Evolutionary conservation across 176 grass and related monocot species (phyloP), one percentile per base, ranked within the genome.

Genomic region (Oryza officinalis): DNA sequence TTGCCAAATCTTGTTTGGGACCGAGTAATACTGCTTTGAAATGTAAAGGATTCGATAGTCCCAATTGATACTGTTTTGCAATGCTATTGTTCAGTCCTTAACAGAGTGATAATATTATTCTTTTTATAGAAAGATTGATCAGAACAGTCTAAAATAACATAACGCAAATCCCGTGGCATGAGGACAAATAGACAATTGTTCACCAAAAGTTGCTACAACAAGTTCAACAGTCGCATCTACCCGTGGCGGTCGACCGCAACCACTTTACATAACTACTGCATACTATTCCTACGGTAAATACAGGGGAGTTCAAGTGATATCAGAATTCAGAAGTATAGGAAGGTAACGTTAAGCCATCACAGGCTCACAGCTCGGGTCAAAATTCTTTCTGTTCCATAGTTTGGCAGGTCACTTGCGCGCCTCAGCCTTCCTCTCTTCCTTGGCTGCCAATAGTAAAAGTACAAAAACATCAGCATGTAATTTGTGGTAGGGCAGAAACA

Each of bases 401-500:
- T 72, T 72, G 40, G n/a, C 20, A 57, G 72, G 15, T 89, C 72
- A 91, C 65, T 91, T 89, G 80, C 84, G 74, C 63, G 86, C 81
- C 87, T 91, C 90, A 7, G 78, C 65, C 84, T 86, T 93, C 88
- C 89, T 92, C 79, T 89, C 82, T 76, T 91, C 88, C 79, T 79
- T 93, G 75, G 92, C 90, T 94, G 89, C 75, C 75, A 89, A 85
- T 26, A 89, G 30, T 60, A n/a, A 67, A 68, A 71, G 37, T 18
- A 18, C 2, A 54, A 63, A 54, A 63, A 59, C 43, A 22, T 85
- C 35, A 83, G 70, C 18, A 87, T 25, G 20, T 73, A 38, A 57
- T 44, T 26, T 54, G 13, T 6, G 52, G 18, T n/a, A n/a, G 52
- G 52, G 52, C 18, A 6, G 5, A 66, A 41, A 10, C 10, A 61